phyloP scores from a whole-genome alignment of 768 basidiomycete genomes.

The Suillus tomentosus region DNA sequence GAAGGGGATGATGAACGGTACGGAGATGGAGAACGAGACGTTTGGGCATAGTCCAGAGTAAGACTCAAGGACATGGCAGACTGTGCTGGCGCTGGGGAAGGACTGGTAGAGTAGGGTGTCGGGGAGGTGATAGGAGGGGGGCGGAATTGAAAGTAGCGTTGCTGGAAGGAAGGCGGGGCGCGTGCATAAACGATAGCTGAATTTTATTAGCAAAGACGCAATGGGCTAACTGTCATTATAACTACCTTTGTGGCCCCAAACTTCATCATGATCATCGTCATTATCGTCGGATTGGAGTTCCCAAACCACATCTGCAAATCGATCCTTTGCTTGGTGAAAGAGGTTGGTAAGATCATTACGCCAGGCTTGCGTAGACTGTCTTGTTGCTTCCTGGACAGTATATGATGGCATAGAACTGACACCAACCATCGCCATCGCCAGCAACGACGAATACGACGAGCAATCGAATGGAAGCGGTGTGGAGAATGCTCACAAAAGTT shows the following conservation, averaged over 20 bases:
- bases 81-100: constrained; percentile 53
- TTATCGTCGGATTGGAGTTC: constrained; percentile 58
- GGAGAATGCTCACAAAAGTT: constrained; percentile 2
- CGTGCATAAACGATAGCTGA: constrained; percentile 93
- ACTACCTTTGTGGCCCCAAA: constrained; percentile 96
- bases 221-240: constrained; percentile 5
- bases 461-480: not conserved
- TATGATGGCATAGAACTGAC: constrained; percentile 42
- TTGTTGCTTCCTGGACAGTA: constrained; percentile 60
- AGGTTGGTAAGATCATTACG: constrained; percentile 76
- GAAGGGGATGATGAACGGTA: constrained; percentile 48
- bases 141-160: constrained; percentile 81
- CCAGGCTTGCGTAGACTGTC: constrained; percentile 73
- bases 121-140: constrained; percentile 57
- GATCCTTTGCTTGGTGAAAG: constrained; percentile 82
- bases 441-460: constrained; percentile 3
- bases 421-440: constrained; percentile 11
- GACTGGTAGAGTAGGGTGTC: constrained; percentile 48
- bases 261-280: constrained; percentile 54
- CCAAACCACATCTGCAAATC: constrained; percentile 99
- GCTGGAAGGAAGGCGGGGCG: constrained; percentile 90
- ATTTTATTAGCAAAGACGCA: constrained; percentile 9
- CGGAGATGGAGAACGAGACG: constrained; percentile 46
- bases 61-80: constrained; percentile 63
- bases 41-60: constrained; percentile 42